phyloP scores from a whole-genome alignment of 305 asterid species.

The Fraxinus angustifolia region DNA sequence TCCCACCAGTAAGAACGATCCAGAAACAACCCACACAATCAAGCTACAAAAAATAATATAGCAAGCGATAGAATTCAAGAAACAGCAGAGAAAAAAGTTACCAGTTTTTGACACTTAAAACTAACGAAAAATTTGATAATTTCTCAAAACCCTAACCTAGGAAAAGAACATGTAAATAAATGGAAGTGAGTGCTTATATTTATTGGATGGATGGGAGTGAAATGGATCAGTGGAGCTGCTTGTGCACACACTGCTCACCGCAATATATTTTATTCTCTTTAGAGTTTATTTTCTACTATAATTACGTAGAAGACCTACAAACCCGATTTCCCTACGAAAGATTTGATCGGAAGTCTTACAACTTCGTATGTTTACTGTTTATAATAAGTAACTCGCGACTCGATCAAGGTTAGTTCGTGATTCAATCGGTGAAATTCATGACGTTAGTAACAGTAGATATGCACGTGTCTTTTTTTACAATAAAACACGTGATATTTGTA shows the following conservation, averaged over 20 bases:
- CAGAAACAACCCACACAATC: slow-evolving; percentile 28
- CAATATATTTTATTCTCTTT: slow-evolving; percentile 15
- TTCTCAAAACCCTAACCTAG: slow-evolving; percentile 32
- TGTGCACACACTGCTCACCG: slow-evolving; percentile 33
- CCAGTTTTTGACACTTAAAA: slow-evolving; percentile 34
- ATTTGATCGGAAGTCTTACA: neutral
- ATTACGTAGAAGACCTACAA: neutral
- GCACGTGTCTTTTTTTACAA: neutral
- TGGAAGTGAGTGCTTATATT: slow-evolving; percentile 29
- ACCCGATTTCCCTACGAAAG: neutral
- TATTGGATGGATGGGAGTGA: slow-evolving; percentile 2
- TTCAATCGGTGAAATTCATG: neutral
- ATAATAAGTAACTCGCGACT: neutral
- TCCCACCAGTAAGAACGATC: slow-evolving; percentile 8
- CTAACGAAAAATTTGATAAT: slow-evolving; percentile 17
- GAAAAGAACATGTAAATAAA: neutral
- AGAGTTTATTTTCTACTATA: slow-evolving; percentile 7
- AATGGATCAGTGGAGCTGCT: slow-evolving; percentile 50
- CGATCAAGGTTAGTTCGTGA: neutral
- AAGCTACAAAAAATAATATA: slow-evolving; percentile 20
- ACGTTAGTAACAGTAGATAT: neutral
- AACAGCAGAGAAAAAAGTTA: slow-evolving; percentile 24
- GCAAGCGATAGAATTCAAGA: slow-evolving; percentile 37
- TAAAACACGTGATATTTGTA: neutral
- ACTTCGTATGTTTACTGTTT: neutral